Percentiles rank a stretch among this genome's conserved stretches.
Conservation (phyloP, 2,329 filamentous ascomycete genomes). For the Alternaria ventricosa region DNA sequence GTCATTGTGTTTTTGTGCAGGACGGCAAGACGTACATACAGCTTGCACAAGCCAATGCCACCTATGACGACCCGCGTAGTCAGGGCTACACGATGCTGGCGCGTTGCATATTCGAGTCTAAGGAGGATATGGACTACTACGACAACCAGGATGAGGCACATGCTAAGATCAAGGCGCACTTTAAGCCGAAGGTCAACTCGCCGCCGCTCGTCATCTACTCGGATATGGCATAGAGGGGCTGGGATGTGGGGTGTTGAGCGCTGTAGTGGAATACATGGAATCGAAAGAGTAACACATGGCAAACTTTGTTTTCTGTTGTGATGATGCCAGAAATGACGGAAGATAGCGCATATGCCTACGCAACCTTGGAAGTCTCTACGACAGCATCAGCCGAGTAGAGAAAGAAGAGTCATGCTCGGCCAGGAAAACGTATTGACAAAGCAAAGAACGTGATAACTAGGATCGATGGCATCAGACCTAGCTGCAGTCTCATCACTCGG, state of each 20-base stretch:
- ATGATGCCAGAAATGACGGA: background rate
- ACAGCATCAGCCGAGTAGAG: background rate
- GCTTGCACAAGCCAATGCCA: slow-evolving; percentile 60
- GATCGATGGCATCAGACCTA: too few relatives aligned
- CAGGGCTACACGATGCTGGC: slow-evolving; percentile 71
- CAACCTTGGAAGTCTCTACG: background rate
- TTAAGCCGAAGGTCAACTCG: slow-evolving; percentile 35
- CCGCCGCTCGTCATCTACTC: slow-evolving; percentile 38
- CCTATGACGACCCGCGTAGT: slow-evolving; percentile 64
- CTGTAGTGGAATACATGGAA: background rate
- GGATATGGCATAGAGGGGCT: slow-evolving; percentile 21
- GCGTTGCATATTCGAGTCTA: slow-evolving; percentile 67
- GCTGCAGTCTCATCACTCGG: background rate
- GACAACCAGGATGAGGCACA: slow-evolving; percentile 54
- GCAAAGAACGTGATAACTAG: background rate
- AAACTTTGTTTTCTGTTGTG: background rate
- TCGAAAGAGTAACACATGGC: background rate
- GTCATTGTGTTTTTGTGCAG: slow-evolving; percentile 49
- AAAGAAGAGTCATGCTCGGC: background rate
- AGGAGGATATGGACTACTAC: slow-evolving; percentile 50
- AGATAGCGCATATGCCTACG: background rate
- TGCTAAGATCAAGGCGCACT: slow-evolving; percentile 53
- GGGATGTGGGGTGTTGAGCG: background rate
- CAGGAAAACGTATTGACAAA: background rate
- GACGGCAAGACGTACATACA: slow-evolving; percentile 75